Evolutionary conservation across 2,329 filamentous ascomycete genomes (phyloP), one percentile per base, ranked within the genome.

Genomic region (Raffaelea albimanens): DNA sequence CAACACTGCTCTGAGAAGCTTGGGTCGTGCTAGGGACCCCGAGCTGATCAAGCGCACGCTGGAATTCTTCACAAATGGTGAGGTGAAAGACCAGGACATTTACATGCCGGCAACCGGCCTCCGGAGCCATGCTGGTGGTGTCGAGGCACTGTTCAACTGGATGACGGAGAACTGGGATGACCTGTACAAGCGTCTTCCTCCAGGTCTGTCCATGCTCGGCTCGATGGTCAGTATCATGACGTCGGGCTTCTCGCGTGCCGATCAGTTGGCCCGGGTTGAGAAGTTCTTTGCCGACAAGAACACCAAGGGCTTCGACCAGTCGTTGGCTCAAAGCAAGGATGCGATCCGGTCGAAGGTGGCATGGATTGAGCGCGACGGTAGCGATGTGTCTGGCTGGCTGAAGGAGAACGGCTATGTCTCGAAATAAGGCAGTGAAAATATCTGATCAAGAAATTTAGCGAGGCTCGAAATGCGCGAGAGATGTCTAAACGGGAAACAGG

Each of bases 21-120:
- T 97, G 20, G 91, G 91, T 44, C 81, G 88, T 44, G 82, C 87
- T 42, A 83, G 83, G 61, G 76, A 85, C 48, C 82, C 87, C 1
- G 80, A 83, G 55, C 78, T 96, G 43, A 91, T 96, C 63, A 71
- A 93, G 70, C 80, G 80, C 52, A 91, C 89, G 3, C 75, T 97
- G 14, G 76, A 72, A 25, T 72, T 96, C 53, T 75, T 89, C 29
- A 75, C 90, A 49, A 80, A 81, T 62, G 80, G 83, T 52, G 84
- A 95, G 56, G 85, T 96, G 66, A 95, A 94, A 72, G 88, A 86
- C 54, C 91, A 96, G 65, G 91, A 97, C 64, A 82, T 96, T 54
- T 96, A 95, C 69, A 81, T 95, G 62, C 90, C 91, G 1, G 78
- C 93, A 36, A 78, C 80, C 31, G 86, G 86, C 8, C 76, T 97